Conservation (phyloP, 2,329 filamentous ascomycete species). For the Chrysoporthe puriensis region DNA sequence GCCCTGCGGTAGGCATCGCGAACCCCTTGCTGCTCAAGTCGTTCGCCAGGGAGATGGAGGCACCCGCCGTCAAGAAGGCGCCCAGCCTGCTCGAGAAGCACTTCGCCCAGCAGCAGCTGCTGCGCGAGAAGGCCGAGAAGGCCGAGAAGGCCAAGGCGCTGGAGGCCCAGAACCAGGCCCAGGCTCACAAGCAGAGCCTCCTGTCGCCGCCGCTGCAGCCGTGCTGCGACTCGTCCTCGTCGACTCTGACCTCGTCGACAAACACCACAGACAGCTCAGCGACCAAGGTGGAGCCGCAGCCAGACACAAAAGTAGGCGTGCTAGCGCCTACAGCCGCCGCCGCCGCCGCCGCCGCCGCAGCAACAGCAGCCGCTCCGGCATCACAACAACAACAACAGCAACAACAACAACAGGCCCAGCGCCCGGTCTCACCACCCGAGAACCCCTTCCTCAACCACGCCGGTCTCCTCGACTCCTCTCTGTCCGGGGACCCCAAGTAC, state of each 20-base stretch:
- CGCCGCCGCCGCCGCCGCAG: neutral
- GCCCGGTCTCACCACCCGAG: slow-evolving; percentile 9
- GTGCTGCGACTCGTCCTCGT: slow-evolving; percentile 21
- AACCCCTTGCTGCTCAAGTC: slow-evolving; percentile 30
- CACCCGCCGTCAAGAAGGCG: slow-evolving; percentile 24
- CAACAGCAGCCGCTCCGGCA: neutral
- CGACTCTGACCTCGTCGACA: slow-evolving; percentile 21
- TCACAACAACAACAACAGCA: neutral
- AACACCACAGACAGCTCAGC: slow-evolving; percentile 18
- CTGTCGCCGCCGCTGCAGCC: slow-evolving; percentile 9
- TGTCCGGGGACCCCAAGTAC: slow-evolving; percentile 44
- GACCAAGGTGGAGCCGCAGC: slow-evolving; percentile 26
- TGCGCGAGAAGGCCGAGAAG: slow-evolving; percentile 18
- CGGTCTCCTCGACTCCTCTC: slow-evolving; percentile 17
- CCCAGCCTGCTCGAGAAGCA: slow-evolving; percentile 27
- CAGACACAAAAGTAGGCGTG: slow-evolving; percentile 1
- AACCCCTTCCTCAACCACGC: slow-evolving; percentile 18
- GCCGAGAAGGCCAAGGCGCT: slow-evolving; percentile 11
- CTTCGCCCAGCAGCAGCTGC: slow-evolving; percentile 23
- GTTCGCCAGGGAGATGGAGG: slow-evolving; percentile 33
- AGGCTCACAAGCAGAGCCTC: slow-evolving; percentile 23
- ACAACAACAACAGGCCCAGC: neutral
- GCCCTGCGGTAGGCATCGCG: slow-evolving; percentile 18
- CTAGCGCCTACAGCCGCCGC: slow-evolving; percentile 24
- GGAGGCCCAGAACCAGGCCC: slow-evolving; percentile 21